Conservation (phyloP, 306 rosid genomes). For the Phaseolus lunatus region DNA sequence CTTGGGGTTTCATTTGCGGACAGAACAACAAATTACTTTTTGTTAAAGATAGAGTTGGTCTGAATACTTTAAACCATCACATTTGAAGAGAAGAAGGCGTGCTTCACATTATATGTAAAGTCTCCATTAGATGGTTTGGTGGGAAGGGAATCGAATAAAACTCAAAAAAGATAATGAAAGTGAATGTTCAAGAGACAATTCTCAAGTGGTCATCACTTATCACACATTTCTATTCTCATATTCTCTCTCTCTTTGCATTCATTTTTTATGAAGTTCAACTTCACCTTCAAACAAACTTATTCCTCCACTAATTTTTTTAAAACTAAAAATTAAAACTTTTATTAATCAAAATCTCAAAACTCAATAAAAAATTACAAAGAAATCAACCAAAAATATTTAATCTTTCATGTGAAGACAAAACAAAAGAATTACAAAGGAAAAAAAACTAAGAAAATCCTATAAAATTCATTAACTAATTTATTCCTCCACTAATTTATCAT, state of each 20-base stretch:
- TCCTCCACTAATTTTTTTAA: no score
- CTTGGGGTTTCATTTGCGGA: constrained; percentile 21
- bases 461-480: no score
- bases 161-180: neutral
- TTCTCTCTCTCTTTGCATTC: neutral
- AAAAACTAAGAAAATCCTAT: no score
- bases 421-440: no score
- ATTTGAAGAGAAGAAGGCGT: constrained; percentile 12
- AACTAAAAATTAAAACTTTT: no score
- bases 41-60: constrained; percentile 34
- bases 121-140: constrained; percentile 18
- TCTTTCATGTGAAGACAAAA: no score
- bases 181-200: neutral
- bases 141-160: constrained; percentile 23
- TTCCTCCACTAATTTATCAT: no score
- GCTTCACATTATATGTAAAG: constrained; percentile 11
- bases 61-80: constrained; percentile 12
- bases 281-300: no score
- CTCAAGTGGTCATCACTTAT: neutral
- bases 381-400: no score
- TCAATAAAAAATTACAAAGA: no score
- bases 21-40: constrained; percentile 36
- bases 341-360: no score
- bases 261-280: neutral
- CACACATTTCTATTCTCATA: neutral